Evolutionary conservation across 1,284 basidiomycete genomes (phyloP).

Genomic region (Testicularia cyperi): DNA sequence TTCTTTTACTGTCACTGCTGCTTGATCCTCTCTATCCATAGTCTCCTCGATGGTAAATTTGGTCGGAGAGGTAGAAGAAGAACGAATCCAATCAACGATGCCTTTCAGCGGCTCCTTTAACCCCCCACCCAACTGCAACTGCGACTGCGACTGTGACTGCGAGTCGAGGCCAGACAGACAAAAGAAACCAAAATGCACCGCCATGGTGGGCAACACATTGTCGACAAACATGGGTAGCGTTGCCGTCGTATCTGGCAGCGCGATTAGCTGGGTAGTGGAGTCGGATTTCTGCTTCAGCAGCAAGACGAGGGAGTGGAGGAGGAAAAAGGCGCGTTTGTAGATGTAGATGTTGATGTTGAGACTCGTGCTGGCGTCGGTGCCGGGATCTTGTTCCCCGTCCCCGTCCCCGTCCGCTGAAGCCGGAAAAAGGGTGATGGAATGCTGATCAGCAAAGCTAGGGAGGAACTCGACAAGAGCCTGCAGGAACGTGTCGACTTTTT

Average conservation of each 20-base stretch:
- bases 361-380: too few relatives aligned
- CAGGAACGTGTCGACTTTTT: conserved; percentile 3
- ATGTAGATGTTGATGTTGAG: conserved; percentile 66
- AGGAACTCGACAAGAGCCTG: conserved; percentile 3
- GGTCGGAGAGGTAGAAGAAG: background rate
- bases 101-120: conserved; percentile 6
- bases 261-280: background rate
- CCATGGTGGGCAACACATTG: conserved; percentile 80
- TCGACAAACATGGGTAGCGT: conserved; percentile 74
- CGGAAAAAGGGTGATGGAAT: conserved; percentile 23
- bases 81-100: conserved; percentile 13
- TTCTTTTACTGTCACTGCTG: too few relatives aligned
- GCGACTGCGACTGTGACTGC: background rate
- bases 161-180: conserved; percentile 64
- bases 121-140: too few relatives aligned
- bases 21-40: background rate
- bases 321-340: conserved; percentile 84
- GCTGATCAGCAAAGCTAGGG: background rate
- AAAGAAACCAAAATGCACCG: conserved; percentile 75
- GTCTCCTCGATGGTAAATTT: background rate
- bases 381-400: too few relatives aligned
- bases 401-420: conserved; percentile 46
- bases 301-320: conserved; percentile 71
- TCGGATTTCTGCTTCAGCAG: conserved; percentile 56
- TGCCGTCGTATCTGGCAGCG: conserved; percentile 61